Conservation (phyloP, 371 early-diverging fungal genomes). For the Cokeromyces recurvatus region DNA sequence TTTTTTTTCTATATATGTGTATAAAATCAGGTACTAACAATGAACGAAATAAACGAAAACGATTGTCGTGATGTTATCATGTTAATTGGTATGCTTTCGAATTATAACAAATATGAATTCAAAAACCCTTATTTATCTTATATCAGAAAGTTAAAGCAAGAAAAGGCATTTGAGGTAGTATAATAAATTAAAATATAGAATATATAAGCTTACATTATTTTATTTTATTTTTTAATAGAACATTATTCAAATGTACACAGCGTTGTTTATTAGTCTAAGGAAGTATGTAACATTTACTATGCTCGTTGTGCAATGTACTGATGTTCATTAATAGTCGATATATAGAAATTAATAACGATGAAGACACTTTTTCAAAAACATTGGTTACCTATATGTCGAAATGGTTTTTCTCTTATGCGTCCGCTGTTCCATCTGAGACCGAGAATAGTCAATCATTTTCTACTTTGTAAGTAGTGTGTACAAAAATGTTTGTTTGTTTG, state of each 20-base stretch:
- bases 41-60: constrained; percentile 2
- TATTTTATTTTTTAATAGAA: constrained; percentile 19
- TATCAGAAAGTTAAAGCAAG: not conserved
- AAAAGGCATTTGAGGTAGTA: constrained; percentile 17
- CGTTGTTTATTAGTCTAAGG: constrained; percentile 24
- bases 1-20: too few relatives aligned
- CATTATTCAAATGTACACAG: constrained; percentile 26
- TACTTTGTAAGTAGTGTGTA: too few relatives aligned
- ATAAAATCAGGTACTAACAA: too few relatives aligned
- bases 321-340: constrained; percentile 24
- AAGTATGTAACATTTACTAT: constrained; percentile 33
- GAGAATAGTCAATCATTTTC: constrained; percentile 29
- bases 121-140: constrained; percentile 38
- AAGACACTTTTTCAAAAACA: constrained; percentile 38
- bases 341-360: constrained; percentile 43
- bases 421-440: constrained; percentile 22
- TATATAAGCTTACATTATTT: too few relatives aligned
- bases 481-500: too few relatives aligned
- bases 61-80: constrained; percentile 28
- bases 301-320: too few relatives aligned
- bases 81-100: constrained; percentile 45
- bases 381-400: constrained; percentile 45
- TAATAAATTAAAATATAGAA: not conserved
- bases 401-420: constrained; percentile 37
- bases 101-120: constrained; percentile 55